Conservation (phyloP, 768 basidiomycete genomes). For the Calocera cornea region DNA sequence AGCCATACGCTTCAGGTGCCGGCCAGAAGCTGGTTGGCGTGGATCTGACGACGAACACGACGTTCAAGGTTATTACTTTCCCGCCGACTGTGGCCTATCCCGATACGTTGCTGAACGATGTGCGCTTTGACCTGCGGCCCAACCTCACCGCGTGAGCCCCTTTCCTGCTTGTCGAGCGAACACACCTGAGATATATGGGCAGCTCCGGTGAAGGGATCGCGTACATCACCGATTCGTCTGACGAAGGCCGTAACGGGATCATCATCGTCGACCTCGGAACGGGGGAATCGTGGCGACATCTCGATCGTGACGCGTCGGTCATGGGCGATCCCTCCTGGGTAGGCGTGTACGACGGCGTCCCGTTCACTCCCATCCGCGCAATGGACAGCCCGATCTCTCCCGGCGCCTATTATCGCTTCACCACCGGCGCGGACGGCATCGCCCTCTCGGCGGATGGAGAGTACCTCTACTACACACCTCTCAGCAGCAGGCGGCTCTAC, state of each 20-base stretch:
- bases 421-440: slow-evolving; percentile 2
- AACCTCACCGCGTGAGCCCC: slow-evolving; percentile 9
- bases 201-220: slow-evolving; percentile 1
- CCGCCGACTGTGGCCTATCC: slow-evolving; percentile 14
- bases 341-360: neutral
- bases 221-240: slow-evolving; percentile 5
- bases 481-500: neutral
- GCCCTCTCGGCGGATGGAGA: slow-evolving; percentile 1
- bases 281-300: slow-evolving; percentile 3
- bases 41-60: slow-evolving; percentile 12
- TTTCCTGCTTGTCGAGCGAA: neutral
- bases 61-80: slow-evolving; percentile 13
- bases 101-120: slow-evolving; percentile 18
- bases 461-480: slow-evolving; percentile 3
- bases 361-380: neutral
- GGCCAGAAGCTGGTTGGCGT: slow-evolving; percentile 19
- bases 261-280: slow-evolving; percentile 4
- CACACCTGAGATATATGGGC: neutral
- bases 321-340: slow-evolving; percentile 1
- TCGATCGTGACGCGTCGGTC: neutral
- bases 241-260: slow-evolving; percentile 2
- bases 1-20: slow-evolving; percentile 10
- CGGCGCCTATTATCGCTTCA: neutral
- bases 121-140: slow-evolving; percentile 17
- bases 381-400: neutral